Percentiles rank a stretch among this genome's conserved stretches.
Evolutionary conservation across 352 stramenopile genomes (phyloP).

Genomic region (Globisporangium solare): DNA sequence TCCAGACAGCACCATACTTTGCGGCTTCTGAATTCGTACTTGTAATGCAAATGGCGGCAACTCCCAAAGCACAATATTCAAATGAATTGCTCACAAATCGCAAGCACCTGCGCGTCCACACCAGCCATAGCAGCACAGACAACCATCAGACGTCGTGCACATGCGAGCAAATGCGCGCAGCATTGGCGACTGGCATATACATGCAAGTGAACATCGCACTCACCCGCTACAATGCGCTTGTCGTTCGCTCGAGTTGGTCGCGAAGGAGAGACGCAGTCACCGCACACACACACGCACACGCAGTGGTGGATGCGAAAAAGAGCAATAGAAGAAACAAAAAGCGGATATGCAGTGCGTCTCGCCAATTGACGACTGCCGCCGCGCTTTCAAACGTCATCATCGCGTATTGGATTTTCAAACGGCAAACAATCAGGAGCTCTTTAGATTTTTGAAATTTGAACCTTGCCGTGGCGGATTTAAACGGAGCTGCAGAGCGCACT

Average conservation of each 20-base stretch:
- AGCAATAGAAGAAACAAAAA: background rate
- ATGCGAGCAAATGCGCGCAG: no score
- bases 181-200: no score
- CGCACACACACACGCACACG: background rate
- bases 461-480: background rate
- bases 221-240: no score
- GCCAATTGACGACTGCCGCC: constrained; percentile 1
- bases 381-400: background rate
- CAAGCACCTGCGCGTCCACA: no score
- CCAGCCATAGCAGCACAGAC: no score
- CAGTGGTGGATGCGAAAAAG: background rate
- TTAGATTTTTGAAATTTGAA: constrained; percentile 8
- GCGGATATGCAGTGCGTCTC: constrained; percentile 2
- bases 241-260: no score
- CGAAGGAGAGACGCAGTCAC: background rate
- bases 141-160: no score
- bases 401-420: constrained; percentile 9
- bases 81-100: no score
- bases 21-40: background rate
- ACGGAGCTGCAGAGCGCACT: background rate
- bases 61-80: no score
- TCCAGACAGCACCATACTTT: constrained; percentile 13
- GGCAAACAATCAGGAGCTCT: background rate
- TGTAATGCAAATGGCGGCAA: background rate
- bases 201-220: no score